Conservation (phyloP, 1,284 basidiomycete genomes). For the Leccinum ponderosum region DNA sequence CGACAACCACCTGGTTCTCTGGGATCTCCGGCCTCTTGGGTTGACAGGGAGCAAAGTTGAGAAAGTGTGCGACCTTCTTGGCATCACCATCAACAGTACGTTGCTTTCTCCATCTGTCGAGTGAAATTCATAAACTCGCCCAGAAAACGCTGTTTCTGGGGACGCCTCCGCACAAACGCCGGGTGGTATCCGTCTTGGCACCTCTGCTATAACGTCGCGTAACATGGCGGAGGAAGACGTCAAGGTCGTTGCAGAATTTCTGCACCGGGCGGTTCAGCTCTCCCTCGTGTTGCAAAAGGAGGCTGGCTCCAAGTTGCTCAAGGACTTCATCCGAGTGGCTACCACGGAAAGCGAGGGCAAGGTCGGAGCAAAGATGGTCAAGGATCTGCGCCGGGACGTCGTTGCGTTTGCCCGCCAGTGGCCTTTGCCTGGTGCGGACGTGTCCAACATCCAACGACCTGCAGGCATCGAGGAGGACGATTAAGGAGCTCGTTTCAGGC, state of each 20-base stretch:
- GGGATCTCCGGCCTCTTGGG: constrained; percentile 95
- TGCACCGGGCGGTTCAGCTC: constrained; percentile 91
- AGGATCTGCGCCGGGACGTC: constrained; percentile 75
- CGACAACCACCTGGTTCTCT: constrained; percentile 97
- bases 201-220: constrained; percentile 92
- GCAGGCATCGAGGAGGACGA: constrained; percentile 63
- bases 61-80: constrained; percentile 96
- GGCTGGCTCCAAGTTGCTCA: constrained; percentile 92
- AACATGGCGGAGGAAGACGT: constrained; percentile 91
- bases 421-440: constrained; percentile 93
- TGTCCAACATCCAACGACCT: constrained; percentile 58
- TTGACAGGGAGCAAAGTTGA: constrained; percentile 98
- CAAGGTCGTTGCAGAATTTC: constrained; percentile 86
- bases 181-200: constrained; percentile 96
- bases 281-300: constrained; percentile 89
- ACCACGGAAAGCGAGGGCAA: constrained; percentile 70
- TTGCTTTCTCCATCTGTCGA: constrained; percentile 15
- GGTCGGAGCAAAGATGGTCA: constrained; percentile 71
- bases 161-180: constrained; percentile 95
- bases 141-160: constrained; percentile 96
- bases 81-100: constrained; percentile 94
- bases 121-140: neutral
- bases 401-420: constrained; percentile 79
- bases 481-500: neutral
- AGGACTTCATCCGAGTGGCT: constrained; percentile 92